phyloP scores from a whole-genome alignment of 73 alveolate species.

The Durusdinium trenchii region DNA sequence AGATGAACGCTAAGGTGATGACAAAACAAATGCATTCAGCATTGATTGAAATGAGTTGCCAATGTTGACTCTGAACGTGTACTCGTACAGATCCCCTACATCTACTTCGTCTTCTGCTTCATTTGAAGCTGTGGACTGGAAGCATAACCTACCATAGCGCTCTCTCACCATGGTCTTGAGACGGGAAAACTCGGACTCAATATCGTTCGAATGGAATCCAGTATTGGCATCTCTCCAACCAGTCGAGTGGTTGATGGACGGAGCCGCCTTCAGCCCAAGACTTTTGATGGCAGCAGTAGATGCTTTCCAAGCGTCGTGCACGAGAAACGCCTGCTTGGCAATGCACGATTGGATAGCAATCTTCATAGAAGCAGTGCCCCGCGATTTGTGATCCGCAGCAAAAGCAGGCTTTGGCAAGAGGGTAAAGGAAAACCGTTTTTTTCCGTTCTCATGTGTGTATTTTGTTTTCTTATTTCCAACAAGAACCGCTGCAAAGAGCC shows the following conservation, averaged over 20 bases:
- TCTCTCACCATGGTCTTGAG: not conserved
- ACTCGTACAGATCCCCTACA: not conserved
- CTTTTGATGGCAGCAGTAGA: not conserved
- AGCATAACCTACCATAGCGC: not conserved
- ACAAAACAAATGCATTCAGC: not conserved
- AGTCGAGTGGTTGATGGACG: not conserved
- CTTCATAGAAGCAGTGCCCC: not conserved
- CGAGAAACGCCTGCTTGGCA: not conserved
- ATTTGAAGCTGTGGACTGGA: not conserved
- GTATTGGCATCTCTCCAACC: not conserved
- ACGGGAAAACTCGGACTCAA: not conserved
- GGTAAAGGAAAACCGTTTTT: not conserved
- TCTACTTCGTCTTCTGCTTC: not conserved
- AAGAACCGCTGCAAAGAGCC: not conserved
- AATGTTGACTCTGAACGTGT: constrained; percentile 11
- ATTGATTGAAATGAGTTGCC: not conserved
- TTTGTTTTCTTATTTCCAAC: not conserved
- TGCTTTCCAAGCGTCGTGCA: not conserved
- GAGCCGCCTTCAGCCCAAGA: not conserved
- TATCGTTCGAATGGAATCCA: not conserved
- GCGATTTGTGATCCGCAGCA: not conserved
- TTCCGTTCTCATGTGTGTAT: not conserved
- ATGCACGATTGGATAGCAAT: not conserved
- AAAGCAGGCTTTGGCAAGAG: not conserved
- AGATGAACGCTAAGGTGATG: too few relatives aligned